Base-by-base conservation (phyloP, 1,284 basidiomycete genomes). In the Tilletia walkeri region DNA sequence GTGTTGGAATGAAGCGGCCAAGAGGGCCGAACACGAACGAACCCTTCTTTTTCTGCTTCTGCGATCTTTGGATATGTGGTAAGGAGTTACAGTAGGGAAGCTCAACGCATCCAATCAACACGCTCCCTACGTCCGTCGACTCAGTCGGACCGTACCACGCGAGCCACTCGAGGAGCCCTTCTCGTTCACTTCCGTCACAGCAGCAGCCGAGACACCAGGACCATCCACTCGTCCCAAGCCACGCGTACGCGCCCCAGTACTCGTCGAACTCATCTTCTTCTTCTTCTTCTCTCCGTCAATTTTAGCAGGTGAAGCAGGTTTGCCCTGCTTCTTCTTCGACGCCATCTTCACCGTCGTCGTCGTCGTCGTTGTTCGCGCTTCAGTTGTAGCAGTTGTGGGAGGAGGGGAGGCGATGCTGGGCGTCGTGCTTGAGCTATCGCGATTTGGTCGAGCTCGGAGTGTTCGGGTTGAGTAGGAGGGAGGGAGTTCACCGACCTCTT, bases 381-480 rank as follows among this genome's bases (percentile, higher is more conserved):
- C 7, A 18, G 18, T 53, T 18, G 7, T 7, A 18, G 20, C 12
- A 18, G 24, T 30, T 30, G 24, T 30, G 24, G 50, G 50, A 53
- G 50, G 50, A 12, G 50, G 20, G 50, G 50, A 53, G 50, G 50
- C 16, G 50, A 53, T 45, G 41, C 41, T 45, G 41, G 41, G 41
- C 16, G 50, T n/a, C 12, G 7, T 24, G 50, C 50, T 53, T 18
- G 59, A 34, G 36, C 36, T 39, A 4, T 16, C 30, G 34, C 59
- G 59, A 38, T 38, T 38, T 3, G 59, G 30, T 10, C 59, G 59
- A 38, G 34, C 36, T 39, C 59, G 59, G 5, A 63, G 38, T n/a
- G 59, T 63, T 63, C 59, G 56, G 12, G 20, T 63, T 63, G 59
- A 38, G 30, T 24, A 38, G 59, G 30, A 63, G 6, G 59, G 12